Evolutionary conservation across 2,329 filamentous ascomycete genomes (phyloP), one percentile per base, ranked within the genome.

Genomic region (Lachnellula cervina): DNA sequence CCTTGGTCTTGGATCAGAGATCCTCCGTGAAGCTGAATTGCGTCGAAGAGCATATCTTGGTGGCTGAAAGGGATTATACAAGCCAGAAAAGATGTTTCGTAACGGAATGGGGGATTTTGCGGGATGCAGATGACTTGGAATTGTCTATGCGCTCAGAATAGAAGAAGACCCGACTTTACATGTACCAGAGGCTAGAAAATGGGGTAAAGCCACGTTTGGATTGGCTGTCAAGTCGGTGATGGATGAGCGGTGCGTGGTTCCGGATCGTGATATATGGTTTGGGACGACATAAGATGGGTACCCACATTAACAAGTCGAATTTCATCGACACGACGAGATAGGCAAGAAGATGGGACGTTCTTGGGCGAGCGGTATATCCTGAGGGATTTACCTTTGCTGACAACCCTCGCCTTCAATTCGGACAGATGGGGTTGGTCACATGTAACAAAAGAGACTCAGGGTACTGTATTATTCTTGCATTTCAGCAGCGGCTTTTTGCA

Each of bases 11-110:
- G 86, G 86, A n/a, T 84, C 87, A 21, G 89, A 93, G 67, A 90
- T 93, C 58, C 82, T 93, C 67, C 84, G 87, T 56, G 89, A 93
- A 69, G 89, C 89, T 7, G 89, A 89, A 69, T 81, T 84, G 64
- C 81, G 88, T 62, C 77, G 89, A 62, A 83, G 65, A 78, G 81
- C 59, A 83, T 83, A 71, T 73, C 83, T 61, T 76, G 77, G 62
- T 74, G 78, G 62, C 51, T 64, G 21, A 64, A 60, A 23, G 17
- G 19, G 1, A 34, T 40, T 47, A 13, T 42, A 28, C 9, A n/a
- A 19, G 16, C 38, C 45, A 6, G 14, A 51, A 34, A 40, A 19
- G 17, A 34, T 17, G 34, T 37, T 17, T 21, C 14, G 28, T 16
- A 4, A 19, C 28, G 13, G 19, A 19, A 28, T 17, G 14, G 25